These are phyloP conservation scores for Acephala macrosclerotiorum DNA, from an alignment of 2,329 filamentous ascomycete genomes.

Conservation along the genomic window DNA sequence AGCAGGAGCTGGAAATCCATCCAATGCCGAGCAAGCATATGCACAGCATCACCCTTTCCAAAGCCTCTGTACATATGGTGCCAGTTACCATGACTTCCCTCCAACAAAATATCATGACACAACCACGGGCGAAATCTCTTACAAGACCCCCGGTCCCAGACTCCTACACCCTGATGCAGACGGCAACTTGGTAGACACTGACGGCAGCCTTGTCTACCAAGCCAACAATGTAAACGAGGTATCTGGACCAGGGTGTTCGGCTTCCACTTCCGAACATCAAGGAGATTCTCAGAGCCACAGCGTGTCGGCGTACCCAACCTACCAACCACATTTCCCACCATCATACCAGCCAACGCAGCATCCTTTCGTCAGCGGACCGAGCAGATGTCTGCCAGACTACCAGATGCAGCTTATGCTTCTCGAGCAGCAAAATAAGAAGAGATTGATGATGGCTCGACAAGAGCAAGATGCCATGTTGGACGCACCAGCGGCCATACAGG, in stretches of 20 bases:
- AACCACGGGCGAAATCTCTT: background rate
- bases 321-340: background rate
- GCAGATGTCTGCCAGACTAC: background rate
- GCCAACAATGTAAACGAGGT: background rate
- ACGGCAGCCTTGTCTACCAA: background rate
- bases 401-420: slow-evolving; percentile 15
- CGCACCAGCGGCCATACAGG: no score
- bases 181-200: background rate
- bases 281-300: background rate
- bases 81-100: background rate
- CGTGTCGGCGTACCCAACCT: background rate
- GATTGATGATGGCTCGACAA: slow-evolving; percentile 11
- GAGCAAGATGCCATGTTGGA: slow-evolving; percentile 10
- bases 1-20: background rate
- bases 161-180: background rate
- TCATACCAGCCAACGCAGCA: background rate
- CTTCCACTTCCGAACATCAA: background rate
- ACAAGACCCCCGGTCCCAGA: no score
- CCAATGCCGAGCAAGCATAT: background rate
- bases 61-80: background rate
- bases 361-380: slow-evolving; percentile 1
- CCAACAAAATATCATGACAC: background rate
- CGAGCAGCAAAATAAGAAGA: slow-evolving; percentile 15
- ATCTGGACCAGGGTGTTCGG: background rate
- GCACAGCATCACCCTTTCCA: background rate